phyloP scores from a whole-genome alignment of 768 basidiomycete genomes.

The Arthromyces matolae region DNA sequence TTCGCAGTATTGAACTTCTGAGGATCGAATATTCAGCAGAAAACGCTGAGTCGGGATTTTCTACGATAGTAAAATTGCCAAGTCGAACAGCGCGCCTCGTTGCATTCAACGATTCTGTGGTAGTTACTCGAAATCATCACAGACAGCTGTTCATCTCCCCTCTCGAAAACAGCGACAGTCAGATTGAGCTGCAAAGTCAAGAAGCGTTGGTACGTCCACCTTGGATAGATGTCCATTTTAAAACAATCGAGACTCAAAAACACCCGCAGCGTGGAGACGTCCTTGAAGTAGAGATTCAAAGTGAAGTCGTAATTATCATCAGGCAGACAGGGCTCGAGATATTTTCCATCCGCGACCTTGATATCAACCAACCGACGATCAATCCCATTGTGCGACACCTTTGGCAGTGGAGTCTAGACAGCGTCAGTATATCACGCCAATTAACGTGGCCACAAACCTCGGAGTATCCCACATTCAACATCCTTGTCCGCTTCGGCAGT shows the following conservation, averaged over 20 bases:
- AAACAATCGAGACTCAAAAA: background rate
- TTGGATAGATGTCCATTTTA: background rate
- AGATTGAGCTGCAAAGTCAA: conserved; percentile 35
- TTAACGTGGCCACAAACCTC: conserved; percentile 15
- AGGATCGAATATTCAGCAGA: conserved; percentile 33
- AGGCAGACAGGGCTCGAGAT: conserved; percentile 39
- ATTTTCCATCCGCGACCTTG: conserved; percentile 33
- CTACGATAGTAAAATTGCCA: conserved; percentile 24
- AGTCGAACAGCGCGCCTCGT: conserved; percentile 25
- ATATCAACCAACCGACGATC: conserved; percentile 23
- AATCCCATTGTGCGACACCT: conserved; percentile 43
- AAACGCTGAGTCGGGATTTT: conserved; percentile 36
- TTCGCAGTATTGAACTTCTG: conserved; percentile 39
- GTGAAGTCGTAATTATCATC: conserved; percentile 43
- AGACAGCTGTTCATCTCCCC: conserved; percentile 26
- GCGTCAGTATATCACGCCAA: conserved; percentile 37
- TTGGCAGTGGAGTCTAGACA: conserved; percentile 60
- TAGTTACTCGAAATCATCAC: conserved; percentile 34
- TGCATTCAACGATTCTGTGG: conserved; percentile 33
- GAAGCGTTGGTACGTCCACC: conserved; percentile 22
- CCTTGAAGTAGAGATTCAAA: conserved; percentile 39
- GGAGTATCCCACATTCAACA: conserved; percentile 35
- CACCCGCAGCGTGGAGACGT: conserved; percentile 32
- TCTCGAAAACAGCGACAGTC: conserved; percentile 31
- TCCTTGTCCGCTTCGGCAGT: conserved; percentile 59